Evolutionary conservation across 2,329 filamentous ascomycete species (phyloP).

Genomic region (Sporothrix curviconia): DNA sequence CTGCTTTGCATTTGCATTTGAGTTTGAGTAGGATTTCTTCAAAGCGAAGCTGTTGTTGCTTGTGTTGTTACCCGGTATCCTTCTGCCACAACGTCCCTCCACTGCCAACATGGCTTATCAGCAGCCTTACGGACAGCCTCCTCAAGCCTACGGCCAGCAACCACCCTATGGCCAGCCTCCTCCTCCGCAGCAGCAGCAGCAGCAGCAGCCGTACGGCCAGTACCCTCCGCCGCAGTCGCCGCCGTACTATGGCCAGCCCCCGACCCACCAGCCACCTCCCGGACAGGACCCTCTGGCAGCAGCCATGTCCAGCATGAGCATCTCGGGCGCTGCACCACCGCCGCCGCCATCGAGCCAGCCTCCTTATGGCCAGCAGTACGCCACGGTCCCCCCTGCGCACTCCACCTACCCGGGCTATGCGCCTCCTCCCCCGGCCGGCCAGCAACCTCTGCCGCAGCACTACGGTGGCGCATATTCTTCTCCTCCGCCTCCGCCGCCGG

Average conservation of each 20-base stretch:
- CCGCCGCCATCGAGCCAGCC: conserved; percentile 9
- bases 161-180: background rate
- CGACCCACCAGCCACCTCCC: background rate
- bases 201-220: conserved; percentile 4
- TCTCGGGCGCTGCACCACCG: conserved; percentile 9
- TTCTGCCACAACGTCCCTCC: background rate
- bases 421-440: conserved; percentile 3
- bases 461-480: conserved; percentile 2
- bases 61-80: background rate
- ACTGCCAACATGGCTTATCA: conserved; percentile 12
- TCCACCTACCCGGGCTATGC: conserved; percentile 12
- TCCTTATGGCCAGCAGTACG: conserved; percentile 7
- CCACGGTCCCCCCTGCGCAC: conserved; percentile 2
- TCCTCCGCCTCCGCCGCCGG: background rate
- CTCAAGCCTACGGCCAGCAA: background rate
- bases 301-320: conserved; percentile 17
- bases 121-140: conserved; percentile 8
- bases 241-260: conserved; percentile 7
- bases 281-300: conserved; percentile 12
- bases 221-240: conserved; percentile 2
- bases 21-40: background rate
- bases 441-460: background rate
- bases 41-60: background rate
- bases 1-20: too few relatives aligned
- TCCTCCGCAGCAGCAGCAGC: background rate